phyloP scores from a whole-genome alignment of 345 rosid genomes.

The Cochlearia excelsa region DNA sequence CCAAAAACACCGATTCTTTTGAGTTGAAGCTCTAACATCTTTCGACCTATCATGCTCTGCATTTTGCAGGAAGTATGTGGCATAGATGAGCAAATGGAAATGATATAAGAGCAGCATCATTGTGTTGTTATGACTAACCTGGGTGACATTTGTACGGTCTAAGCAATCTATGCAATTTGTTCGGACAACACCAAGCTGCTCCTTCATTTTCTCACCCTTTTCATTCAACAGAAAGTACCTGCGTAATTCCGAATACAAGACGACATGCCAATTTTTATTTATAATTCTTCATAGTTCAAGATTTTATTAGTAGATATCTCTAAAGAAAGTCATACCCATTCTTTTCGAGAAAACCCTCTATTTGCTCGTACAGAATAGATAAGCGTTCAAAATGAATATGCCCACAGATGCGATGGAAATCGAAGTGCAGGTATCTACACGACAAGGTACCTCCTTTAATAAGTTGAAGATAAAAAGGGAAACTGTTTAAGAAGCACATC shows the following conservation, averaged over 20 bases:
- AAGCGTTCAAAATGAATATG: conserved; percentile 97
- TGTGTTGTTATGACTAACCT: conserved; percentile 45
- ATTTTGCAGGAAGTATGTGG: conserved; percentile 18
- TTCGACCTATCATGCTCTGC: conserved; percentile 96
- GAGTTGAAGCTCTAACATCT: conserved; percentile 81
- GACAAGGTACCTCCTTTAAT: conserved; percentile 24
- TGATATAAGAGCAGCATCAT: background rate
- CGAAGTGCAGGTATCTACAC: conserved; percentile 91
- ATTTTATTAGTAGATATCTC: too few relatives aligned
- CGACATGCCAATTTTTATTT: too few relatives aligned
- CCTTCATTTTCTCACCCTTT: conserved; percentile 89
- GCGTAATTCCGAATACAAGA: conserved; percentile 15
- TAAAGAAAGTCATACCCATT: conserved; percentile 85
- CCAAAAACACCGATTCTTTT: conserved; percentile 78
- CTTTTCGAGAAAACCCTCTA: conserved; percentile 75
- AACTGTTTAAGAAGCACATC: background rate
- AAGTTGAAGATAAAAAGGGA: conserved; percentile 8
- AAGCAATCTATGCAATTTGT: conserved; percentile 97
- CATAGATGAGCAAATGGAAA: conserved; percentile 15
- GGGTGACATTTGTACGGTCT: conserved; percentile 97
- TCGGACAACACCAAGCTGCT: conserved; percentile 88
- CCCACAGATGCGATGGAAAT: conserved; percentile 87
- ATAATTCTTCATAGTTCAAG: background rate
- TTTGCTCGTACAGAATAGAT: conserved; percentile 79
- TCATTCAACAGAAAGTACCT: conserved; percentile 89